These are phyloP conservation scores for Decorospora gaudefroyi DNA, from an alignment of 2,329 filamentous ascomycete species.

Conservation along the genomic window DNA sequence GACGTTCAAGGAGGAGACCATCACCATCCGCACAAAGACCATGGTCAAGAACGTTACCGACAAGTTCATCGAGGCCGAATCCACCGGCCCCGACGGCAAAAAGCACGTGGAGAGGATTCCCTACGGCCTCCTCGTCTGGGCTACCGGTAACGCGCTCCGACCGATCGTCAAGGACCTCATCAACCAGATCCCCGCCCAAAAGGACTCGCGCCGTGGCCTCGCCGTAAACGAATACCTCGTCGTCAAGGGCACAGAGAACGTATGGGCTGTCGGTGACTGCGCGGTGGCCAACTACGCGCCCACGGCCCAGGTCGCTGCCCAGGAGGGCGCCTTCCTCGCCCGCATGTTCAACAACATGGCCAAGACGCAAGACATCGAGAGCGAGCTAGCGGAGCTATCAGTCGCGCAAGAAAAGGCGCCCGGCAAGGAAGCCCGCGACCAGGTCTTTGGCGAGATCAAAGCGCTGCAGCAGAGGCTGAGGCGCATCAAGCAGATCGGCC, in stretches of 20 bases:
- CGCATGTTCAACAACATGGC: constrained; percentile 99
- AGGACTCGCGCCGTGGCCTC: constrained; percentile 90
- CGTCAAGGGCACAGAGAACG: constrained; percentile 93
- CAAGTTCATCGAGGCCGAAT: constrained; percentile 89
- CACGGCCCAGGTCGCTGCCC: constrained; percentile 92
- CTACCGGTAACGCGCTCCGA: constrained; percentile 92
- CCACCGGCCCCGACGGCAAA: constrained; percentile 77
- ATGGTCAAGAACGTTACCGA: constrained; percentile 98
- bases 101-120: constrained; percentile 82
- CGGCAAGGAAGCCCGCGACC: constrained; percentile 63
- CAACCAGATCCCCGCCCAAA: constrained; percentile 88
- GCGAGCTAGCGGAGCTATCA: constrained; percentile 71
- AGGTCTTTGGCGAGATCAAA: constrained; percentile 76
- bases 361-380: constrained; percentile 83
- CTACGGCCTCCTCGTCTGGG: constrained; percentile 96
- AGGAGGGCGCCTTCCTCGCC: constrained; percentile 94
- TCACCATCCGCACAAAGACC: constrained; percentile 96
- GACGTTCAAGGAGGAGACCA: constrained; percentile 98
- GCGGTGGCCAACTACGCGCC: constrained; percentile 97
- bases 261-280: constrained; percentile 98
- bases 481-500: constrained; percentile 90
- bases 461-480: constrained; percentile 82
- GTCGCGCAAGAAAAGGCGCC: constrained; percentile 66
- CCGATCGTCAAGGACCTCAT: constrained; percentile 90
- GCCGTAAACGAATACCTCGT: constrained; percentile 99